These are phyloP conservation scores for Salix viminalis DNA, from an alignment of 345 rosid species.

Conservation along the genomic window DNA sequence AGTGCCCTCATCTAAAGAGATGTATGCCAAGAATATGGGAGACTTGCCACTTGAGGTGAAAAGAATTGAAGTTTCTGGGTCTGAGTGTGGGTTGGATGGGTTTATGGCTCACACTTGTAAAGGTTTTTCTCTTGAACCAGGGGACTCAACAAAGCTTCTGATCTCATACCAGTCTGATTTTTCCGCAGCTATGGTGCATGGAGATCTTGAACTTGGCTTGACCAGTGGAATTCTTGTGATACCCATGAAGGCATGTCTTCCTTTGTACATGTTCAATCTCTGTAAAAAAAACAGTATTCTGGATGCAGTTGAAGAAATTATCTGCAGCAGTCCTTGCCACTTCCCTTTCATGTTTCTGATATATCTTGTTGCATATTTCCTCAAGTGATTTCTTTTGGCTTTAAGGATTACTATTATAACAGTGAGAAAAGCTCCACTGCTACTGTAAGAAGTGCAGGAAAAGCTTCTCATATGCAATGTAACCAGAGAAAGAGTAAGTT, in stretches of 20 bases:
- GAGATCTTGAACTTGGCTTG: conserved; percentile 56
- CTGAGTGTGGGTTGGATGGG: conserved; percentile 46
- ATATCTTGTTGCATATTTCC: conserved; percentile 39
- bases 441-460: conserved; percentile 31
- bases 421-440: conserved; percentile 27
- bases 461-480: conserved; percentile 31
- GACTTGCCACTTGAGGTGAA: conserved; percentile 61
- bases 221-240: conserved; percentile 53
- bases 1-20: conserved; percentile 50
- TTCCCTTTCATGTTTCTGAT: conserved; percentile 38
- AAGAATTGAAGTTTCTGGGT: conserved; percentile 55
- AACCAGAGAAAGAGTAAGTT: conserved; percentile 25
- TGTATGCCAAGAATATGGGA: conserved; percentile 54
- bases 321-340: conserved; percentile 36
- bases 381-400: conserved; percentile 30
- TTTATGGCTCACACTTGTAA: conserved; percentile 53
- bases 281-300: conserved; percentile 58
- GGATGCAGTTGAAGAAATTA: conserved; percentile 56
- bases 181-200: conserved; percentile 40
- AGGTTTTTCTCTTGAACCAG: conserved; percentile 55
- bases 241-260: conserved; percentile 68
- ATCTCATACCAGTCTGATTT: conserved; percentile 53
- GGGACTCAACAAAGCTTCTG: conserved; percentile 54
- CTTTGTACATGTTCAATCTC: conserved; percentile 45
- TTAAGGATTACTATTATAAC: conserved; percentile 31